Conservation (phyloP, 2,329 filamentous ascomycete genomes). For the Penicillium vulpinum region DNA sequence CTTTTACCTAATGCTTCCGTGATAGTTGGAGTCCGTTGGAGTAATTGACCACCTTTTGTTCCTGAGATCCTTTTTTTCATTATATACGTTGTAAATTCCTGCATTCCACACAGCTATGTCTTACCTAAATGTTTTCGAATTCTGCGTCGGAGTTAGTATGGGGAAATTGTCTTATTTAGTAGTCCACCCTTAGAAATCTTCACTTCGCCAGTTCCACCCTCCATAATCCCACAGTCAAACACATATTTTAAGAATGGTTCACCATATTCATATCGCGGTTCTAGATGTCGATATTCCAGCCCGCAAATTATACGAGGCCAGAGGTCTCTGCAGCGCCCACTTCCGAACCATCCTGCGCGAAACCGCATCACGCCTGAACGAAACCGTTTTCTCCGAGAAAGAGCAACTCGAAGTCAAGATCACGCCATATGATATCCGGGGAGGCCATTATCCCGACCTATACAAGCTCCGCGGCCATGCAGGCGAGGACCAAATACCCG, state of each 20-base stretch:
- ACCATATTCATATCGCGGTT: conserved; percentile 28
- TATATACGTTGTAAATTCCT: conserved; percentile 3
- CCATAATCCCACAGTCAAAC: background rate
- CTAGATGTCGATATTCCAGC: conserved; percentile 30
- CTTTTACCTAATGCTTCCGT: conserved; percentile 25
- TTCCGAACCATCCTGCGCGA: conserved; percentile 27
- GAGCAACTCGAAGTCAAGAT: conserved; percentile 23
- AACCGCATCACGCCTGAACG: conserved; percentile 24
- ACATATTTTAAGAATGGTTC: conserved; percentile 16
- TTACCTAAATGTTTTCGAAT: conserved; percentile 15
- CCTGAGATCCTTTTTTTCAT: conserved; percentile 13
- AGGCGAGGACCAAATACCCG: conserved; percentile 10
- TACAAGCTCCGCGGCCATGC: conserved; percentile 19
- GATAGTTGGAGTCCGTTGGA: conserved; percentile 20
- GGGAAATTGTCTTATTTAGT: conserved; percentile 1
- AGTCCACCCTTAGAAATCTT: background rate
- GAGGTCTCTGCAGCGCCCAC: conserved; percentile 28
- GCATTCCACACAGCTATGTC: background rate
- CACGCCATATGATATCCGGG: conserved; percentile 28
- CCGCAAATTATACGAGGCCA: conserved; percentile 25
- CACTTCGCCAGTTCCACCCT: background rate
- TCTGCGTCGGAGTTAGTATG: background rate
- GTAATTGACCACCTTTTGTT: conserved; percentile 11
- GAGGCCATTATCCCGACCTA: conserved; percentile 28
- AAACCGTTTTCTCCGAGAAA: conserved; percentile 12